Base-by-base conservation (phyloP, 306 rosid genomes). In the Datisca glomerata region DNA sequence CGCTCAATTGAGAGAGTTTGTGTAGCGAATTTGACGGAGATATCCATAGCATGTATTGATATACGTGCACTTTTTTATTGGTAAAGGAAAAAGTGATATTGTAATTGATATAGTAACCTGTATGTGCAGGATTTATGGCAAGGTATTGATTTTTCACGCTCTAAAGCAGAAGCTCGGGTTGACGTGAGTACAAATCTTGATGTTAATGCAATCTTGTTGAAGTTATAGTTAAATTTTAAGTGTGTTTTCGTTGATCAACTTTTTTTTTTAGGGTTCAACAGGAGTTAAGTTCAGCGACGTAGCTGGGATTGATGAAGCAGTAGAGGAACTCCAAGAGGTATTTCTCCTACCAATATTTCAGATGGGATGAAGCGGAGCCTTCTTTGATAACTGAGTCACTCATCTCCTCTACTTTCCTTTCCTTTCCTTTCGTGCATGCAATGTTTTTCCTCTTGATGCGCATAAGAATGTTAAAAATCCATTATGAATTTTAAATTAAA, bases 151-250 rank as follows among this genome's bases (percentile, higher is more conserved):
- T 89, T 89, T 64, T 89, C 97, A 6, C 78, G 87, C 56, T 83
- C 98, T 38, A 89, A 89, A 75, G 91, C 98, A 34, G 95, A 89
- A 75, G 98, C 98, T 49, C 95, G 95, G 41, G 98, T 89, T 70
- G 98, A 89, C 59, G 98, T 89, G 46, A 66, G 86, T 54, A 45
- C 51, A 38, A 53, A 37, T 66, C 60, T 52, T 21, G 18, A 38
- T 54, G 46, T 17, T 51, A 51, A 7, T 33, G 39, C 37, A 46
- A 39, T 10, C 29, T 55, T 45, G 27, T 38, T 43, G 16, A 36
- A 51, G 24, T 54, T 44, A 43, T 47, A n/a, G 27, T 6, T 39
- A 43, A 24, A 50, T 25, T 4, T 28, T 52, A 25, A 52, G 29
- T 34, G 42, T 19, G 7, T 18, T 27, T 20, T n/a, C 27, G 7